A percentile compares a stretch with the other conserved stretches of the same genome.
These are phyloP conservation scores for Macadamia tetraphylla DNA, from an alignment of 164 flowering plant species.

Conservation along the genomic window DNA sequence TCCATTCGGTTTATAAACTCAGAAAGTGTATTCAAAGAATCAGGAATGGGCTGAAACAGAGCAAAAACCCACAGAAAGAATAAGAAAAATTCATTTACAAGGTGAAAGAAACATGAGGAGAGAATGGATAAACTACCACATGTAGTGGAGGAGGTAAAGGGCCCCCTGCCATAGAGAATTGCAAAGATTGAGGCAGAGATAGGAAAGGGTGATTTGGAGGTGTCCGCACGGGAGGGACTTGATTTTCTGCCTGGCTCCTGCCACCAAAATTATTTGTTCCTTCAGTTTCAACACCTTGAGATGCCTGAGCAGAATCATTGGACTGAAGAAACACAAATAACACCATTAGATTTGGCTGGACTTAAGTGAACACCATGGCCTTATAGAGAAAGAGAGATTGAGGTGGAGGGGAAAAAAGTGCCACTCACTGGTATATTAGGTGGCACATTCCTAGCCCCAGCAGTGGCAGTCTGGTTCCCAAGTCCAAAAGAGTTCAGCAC, in stretches of 20 bases:
- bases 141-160: conserved; percentile 60
- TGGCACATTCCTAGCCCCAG: conserved; percentile 29
- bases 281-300: conserved; percentile 51
- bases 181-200: conserved; percentile 44
- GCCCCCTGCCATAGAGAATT: conserved; percentile 46
- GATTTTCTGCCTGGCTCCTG: conserved; percentile 47
- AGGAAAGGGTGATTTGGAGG: conserved; percentile 34
- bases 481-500: conserved; percentile 82
- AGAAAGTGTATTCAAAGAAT: conserved; percentile 67
- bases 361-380: neutral
- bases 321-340: conserved; percentile 25
- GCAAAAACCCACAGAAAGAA: neutral
- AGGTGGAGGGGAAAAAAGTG: neutral
- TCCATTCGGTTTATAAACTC: conserved; percentile 85
- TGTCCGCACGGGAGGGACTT: conserved; percentile 35
- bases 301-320: conserved; percentile 30
- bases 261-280: conserved; percentile 31
- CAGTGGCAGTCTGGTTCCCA: conserved; percentile 38
- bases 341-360: neutral
- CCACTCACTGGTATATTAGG: conserved; percentile 38
- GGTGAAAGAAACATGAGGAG: neutral
- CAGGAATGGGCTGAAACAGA: conserved; percentile 71
- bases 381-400: neutral
- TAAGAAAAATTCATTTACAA: neutral
- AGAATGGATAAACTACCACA: conserved; percentile 34